These are phyloP conservation scores for Fusarium multiceps DNA, from an alignment of 2,329 filamentous ascomycete genomes.

Conservation along the genomic window DNA sequence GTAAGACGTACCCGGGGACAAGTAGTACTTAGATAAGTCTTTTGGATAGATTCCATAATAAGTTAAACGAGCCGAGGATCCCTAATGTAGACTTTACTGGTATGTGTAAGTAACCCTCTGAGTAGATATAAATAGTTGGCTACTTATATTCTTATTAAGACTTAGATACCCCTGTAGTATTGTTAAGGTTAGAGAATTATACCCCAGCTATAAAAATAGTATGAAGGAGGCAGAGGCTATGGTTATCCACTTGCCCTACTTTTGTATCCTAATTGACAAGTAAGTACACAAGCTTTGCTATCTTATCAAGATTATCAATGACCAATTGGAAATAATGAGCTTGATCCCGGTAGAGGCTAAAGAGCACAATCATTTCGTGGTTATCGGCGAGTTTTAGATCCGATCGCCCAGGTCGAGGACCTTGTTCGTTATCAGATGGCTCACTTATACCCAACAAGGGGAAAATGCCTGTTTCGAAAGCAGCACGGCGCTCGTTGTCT, in stretches of 20 bases:
- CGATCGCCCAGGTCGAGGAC: not conserved
- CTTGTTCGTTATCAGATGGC: not conserved
- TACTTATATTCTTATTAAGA: slow-evolving; percentile 20
- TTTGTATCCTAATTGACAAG: not conserved
- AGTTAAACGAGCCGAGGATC: slow-evolving; percentile 15
- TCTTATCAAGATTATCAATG: slow-evolving; percentile 11
- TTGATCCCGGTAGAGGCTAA: slow-evolving; percentile 27
- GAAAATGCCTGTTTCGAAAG: slow-evolving; percentile 33
- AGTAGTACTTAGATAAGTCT: slow-evolving; percentile 28
- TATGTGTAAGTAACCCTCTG: not conserved
- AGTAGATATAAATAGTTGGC: fast-evolving
- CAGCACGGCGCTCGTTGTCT: slow-evolving; percentile 16
- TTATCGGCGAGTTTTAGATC: slow-evolving; percentile 1
- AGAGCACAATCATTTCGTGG: slow-evolving; percentile 28
- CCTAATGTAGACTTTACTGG: slow-evolving; percentile 22
- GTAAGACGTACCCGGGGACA: slow-evolving; percentile 33
- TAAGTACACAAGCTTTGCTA: slow-evolving; percentile 29
- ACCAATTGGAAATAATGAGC: slow-evolving; percentile 30
- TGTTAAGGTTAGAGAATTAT: slow-evolving; percentile 31
- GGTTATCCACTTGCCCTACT: not conserved
- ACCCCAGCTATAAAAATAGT: slow-evolving; percentile 37
- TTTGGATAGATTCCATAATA: slow-evolving; percentile 28
- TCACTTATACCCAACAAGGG: slow-evolving; percentile 27
- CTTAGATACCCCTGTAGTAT: not conserved
- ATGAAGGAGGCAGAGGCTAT: slow-evolving; percentile 32